Conservation (phyloP, 306 rosid genomes). For the Rosa chinensis region DNA sequence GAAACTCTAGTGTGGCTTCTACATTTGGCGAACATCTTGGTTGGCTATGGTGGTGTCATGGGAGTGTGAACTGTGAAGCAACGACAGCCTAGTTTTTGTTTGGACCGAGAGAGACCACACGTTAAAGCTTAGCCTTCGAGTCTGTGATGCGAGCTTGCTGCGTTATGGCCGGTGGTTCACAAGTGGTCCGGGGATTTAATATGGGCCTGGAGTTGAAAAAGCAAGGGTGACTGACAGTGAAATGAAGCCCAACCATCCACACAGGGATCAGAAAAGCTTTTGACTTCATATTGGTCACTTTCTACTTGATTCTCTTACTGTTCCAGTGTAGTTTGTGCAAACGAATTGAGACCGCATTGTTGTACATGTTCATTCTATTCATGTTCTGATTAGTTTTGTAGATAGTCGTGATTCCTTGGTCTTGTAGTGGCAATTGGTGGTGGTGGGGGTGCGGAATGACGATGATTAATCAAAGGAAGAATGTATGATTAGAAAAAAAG, state of each 20-base stretch:
- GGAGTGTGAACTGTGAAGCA: neutral
- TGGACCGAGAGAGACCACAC: conserved; percentile 23
- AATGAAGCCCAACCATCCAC: neutral
- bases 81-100: neutral
- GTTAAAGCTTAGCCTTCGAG: conserved; percentile 19
- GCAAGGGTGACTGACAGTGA: neutral
- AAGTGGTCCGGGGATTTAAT: neutral
- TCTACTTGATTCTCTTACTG: neutral
- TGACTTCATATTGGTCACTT: neutral
- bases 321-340: too few relatives aligned
- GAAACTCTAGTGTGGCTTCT: conserved; percentile 21
- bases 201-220: conserved; percentile 1
- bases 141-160: conserved; percentile 38
- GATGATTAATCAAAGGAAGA: too few relatives aligned
- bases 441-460: too few relatives aligned
- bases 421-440: too few relatives aligned
- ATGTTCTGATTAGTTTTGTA: neutral
- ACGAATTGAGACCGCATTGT: neutral
- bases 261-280: neutral
- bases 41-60: neutral
- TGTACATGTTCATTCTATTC: neutral
- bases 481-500: too few relatives aligned
- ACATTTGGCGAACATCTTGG: conserved; percentile 43
- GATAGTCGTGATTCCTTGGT: neutral
- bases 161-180: neutral